Percentiles rank a stretch among this genome's conserved stretches.
Evolutionary conservation across 345 rosid genomes (phyloP).

Genomic region (Gossypium longicalyx): DNA sequence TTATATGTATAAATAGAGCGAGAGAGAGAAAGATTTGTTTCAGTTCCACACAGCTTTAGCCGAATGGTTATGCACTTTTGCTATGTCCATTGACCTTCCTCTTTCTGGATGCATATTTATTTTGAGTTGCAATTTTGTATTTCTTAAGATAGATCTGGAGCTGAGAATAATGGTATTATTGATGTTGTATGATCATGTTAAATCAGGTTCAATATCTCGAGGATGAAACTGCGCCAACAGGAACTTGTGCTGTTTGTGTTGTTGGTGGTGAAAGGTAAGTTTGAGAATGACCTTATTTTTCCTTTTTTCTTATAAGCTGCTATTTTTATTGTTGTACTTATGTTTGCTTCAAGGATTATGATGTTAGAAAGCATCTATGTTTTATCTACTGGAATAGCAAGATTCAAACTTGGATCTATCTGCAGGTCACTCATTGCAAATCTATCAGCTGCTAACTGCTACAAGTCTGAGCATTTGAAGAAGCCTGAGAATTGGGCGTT

Average conservation of each 20-base stretch:
- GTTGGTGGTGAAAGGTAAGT: slow-evolving; percentile 92
- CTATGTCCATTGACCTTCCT: neutral
- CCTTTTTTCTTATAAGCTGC: neutral
- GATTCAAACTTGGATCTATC: neutral
- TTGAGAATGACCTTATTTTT: neutral
- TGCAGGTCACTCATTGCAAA: slow-evolving; percentile 80
- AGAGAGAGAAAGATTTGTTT: no score
- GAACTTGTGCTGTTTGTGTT: slow-evolving; percentile 96
- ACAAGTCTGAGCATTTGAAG: slow-evolving; percentile 86
- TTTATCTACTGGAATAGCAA: slow-evolving; percentile 2
- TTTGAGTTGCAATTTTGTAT: neutral
- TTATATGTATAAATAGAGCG: neutral
- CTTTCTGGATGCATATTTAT: neutral
- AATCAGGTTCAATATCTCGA: slow-evolving; percentile 73
- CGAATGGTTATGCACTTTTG: no score
- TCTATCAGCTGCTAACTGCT: slow-evolving; percentile 92
- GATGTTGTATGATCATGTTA: neutral
- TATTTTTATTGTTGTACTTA: neutral
- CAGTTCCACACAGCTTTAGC: neutral
- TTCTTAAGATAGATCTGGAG: neutral
- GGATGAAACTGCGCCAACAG: slow-evolving; percentile 77
- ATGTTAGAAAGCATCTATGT: neutral
- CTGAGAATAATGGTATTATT: neutral
- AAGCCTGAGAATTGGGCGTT: slow-evolving; percentile 90
- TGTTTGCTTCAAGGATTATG: neutral